These are phyloP conservation scores for Gracilaria vermiculophylla DNA, from an alignment of 23 red algal species.

Conservation along the genomic window DNA sequence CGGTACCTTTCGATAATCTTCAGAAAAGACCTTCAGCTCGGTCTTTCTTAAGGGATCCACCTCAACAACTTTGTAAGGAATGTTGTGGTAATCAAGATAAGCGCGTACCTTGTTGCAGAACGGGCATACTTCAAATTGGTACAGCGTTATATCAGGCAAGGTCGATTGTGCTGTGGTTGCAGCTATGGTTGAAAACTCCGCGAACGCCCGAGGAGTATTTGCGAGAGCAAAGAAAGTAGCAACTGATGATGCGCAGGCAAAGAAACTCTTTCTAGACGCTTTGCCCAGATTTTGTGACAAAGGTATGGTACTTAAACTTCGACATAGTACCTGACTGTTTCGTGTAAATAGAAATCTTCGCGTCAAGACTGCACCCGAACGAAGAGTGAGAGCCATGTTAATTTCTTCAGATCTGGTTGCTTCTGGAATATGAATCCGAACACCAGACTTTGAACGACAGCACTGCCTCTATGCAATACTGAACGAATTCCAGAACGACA, in stretches of 20 bases:
- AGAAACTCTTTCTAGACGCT: not conserved
- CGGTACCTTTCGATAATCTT: constrained; percentile 90
- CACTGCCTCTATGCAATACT: too few species aligned
- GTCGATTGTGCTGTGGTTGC: not conserved
- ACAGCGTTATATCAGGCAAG: constrained; percentile 66
- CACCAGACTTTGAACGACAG: too few species aligned
- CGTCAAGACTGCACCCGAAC: not conserved
- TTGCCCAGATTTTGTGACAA: not conserved
- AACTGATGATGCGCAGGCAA: constrained; percentile 24
- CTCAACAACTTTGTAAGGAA: constrained; percentile 89
- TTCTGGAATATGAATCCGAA: not conserved
- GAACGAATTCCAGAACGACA: too few species aligned
- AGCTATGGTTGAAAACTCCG: constrained; percentile 16
- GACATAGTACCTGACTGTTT: not conserved
- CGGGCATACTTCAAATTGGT: constrained; percentile 91
- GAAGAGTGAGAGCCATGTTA: not conserved
- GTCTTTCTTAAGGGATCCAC: constrained; percentile 92
- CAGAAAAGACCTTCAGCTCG: constrained; percentile 68
- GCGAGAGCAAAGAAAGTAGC: constrained; percentile 12
- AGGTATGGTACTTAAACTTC: not conserved
- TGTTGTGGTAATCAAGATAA: constrained; percentile 88
- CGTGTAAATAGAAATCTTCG: not conserved
- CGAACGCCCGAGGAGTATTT: not conserved
- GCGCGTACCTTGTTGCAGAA: constrained; percentile 99
- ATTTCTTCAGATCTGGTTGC: not conserved